A percentile compares a stretch with the other conserved stretches of the same genome.
phyloP scores from a whole-genome alignment of 1,284 basidiomycete species.

The Volvariella volvacea region DNA sequence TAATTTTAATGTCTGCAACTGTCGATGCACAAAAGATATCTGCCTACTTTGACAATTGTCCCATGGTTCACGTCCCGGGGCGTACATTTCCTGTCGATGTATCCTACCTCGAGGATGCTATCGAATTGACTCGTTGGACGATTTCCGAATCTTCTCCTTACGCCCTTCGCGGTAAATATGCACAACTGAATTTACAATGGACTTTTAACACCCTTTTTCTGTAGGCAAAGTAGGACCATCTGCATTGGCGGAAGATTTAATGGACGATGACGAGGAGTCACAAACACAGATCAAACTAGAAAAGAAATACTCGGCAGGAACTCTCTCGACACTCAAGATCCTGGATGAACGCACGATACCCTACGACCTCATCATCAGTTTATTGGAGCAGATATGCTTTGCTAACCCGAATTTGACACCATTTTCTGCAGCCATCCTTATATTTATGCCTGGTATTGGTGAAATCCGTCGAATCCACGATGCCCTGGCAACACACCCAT shows the following conservation, averaged over 20 bases:
- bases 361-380: conserved; percentile 82
- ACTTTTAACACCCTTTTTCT: conserved; percentile 1
- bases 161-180: conserved; percentile 58
- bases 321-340: conserved; percentile 77
- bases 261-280: conserved; percentile 67
- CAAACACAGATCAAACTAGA: conserved; percentile 51
- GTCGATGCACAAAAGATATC: conserved; percentile 94
- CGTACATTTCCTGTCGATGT: conserved; percentile 95
- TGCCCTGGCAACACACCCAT: conserved; percentile 68
- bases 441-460: conserved; percentile 92
- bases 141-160: conserved; percentile 85
- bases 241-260: conserved; percentile 66
- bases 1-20: conserved; percentile 98
- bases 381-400: conserved; percentile 87
- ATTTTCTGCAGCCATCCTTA: conserved; percentile 80
- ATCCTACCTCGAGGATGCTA: conserved; percentile 87
- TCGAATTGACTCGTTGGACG: conserved; percentile 83
- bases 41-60: conserved; percentile 88
- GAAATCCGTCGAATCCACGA: conserved; percentile 92
- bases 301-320: conserved; percentile 69
- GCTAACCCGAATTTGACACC: conserved; percentile 43
- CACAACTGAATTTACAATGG: too few species aligned
- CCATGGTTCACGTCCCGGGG: conserved; percentile 85
- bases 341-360: conserved; percentile 89
- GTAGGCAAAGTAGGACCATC: conserved; percentile 51